Base-by-base conservation (phyloP, 495 filamentous ascomycete species). In the Penicillium salamii region DNA sequence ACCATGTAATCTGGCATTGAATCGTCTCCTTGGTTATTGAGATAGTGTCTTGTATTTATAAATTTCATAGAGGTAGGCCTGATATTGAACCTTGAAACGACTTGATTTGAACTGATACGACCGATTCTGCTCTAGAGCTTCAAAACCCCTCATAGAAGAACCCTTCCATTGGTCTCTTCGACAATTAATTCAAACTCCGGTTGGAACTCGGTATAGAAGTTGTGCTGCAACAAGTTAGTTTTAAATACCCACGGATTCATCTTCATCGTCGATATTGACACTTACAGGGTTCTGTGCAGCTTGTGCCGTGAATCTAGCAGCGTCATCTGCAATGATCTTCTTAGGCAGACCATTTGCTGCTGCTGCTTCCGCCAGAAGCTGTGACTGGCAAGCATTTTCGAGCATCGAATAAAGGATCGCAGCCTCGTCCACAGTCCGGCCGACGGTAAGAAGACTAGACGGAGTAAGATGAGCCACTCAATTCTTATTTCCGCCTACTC, bases 351-450 rank as follows among this genome's bases (percentile, higher is more conserved):
- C 77, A 18, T 71, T 79, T 1, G 75, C 77, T 1, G 83, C 72
- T 0, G 83, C 83, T 2, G 82, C 82, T 49, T 86, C 83, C 0
- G 81, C 83, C 35, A 88, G 66, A 20, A 88, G 65, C 58, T 88
- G 84, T 7, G 81, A 79, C 36, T 85, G 81, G 51, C 83, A 88
- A 19, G 80, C 79, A 54, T 81, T 75, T 46, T 88, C 84, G 18
- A 88, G 65, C 53, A 78, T 82, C 17, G 81, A 70, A 53, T 86
- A 87, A 69, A 84, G 83, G 54, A 84, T 85, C 1, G 82, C 84
- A 0, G 83, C 84, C 52, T 83, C 83, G 49, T 86, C 84, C 12
- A 88, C 80, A 8, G 76, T 84, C 9, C 69, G 67, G 5, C 84
- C 83, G 1, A 84, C 80, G 14, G 84, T 86, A 12, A 86, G 59